Conservation (phyloP, 306 rosid genomes). For the Mucuna pruriens region DNA sequence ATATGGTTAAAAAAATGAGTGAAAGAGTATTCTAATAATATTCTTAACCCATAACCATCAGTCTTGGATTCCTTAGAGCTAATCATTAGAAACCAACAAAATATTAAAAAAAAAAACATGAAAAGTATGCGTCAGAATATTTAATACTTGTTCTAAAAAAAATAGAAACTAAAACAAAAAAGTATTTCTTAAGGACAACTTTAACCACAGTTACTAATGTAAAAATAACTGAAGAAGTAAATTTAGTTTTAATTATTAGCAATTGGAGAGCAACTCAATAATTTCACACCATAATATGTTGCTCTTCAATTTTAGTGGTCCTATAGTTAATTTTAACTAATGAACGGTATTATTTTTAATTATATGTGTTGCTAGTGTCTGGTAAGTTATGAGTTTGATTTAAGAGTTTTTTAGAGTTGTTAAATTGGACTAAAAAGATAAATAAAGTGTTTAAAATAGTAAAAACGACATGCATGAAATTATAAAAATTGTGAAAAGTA, state of each 20-base stretch:
- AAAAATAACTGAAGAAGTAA: background rate
- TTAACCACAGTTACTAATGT: background rate
- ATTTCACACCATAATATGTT: background rate
- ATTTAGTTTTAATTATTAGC: background rate
- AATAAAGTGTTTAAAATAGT: background rate
- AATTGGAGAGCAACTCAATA: background rate
- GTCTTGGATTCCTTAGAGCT: conserved; percentile 5
- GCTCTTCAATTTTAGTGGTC: background rate
- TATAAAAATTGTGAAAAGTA: background rate
- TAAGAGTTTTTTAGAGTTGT: background rate
- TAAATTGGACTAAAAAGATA: background rate
- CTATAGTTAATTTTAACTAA: background rate
- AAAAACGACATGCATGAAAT: background rate
- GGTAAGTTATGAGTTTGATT: background rate
- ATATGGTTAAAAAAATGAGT: background rate
- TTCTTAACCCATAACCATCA: conserved; percentile 2
- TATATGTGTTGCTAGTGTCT: background rate
- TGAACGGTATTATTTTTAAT: background rate
- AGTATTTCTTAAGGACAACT: background rate
- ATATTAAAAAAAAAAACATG: background rate
- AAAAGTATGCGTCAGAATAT: background rate
- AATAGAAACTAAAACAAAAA: background rate
- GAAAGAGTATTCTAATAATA: background rate
- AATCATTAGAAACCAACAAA: conserved; percentile 8
- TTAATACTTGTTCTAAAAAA: background rate